phyloP scores from a whole-genome alignment of 306 rosid species.

The Gillenia trifoliata region DNA sequence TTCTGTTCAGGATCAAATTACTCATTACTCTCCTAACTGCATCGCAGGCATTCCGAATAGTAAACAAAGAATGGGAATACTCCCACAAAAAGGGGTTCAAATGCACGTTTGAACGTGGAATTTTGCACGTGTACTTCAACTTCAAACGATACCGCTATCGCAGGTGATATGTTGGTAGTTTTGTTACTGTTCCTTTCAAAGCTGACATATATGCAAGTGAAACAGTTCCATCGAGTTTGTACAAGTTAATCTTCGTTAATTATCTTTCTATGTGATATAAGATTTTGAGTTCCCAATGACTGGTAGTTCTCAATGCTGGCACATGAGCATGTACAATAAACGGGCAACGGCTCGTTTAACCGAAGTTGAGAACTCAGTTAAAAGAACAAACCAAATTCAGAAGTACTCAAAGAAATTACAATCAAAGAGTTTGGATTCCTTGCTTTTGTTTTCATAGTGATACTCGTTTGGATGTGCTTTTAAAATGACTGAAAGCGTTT shows the following conservation, averaged over 20 bases:
- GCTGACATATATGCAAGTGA: neutral
- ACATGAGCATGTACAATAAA: neutral
- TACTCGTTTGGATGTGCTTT: too few species aligned
- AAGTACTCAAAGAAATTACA: too few species aligned
- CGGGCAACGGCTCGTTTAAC: neutral
- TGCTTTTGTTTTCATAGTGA: neutral
- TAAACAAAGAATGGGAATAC: constrained; percentile 93
- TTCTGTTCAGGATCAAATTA: constrained; percentile 1
- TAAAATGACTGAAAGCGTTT: too few species aligned
- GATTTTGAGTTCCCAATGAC: neutral
- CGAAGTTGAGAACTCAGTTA: neutral
- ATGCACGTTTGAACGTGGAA: constrained; percentile 89
- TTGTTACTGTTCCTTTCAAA: neutral
- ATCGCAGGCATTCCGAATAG: constrained; percentile 78
- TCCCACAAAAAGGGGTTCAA: constrained; percentile 91
- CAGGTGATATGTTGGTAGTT: constrained; percentile 36
- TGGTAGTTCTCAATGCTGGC: neutral
- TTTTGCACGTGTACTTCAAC: constrained; percentile 83
- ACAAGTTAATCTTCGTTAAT: neutral
- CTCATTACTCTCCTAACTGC: neutral
- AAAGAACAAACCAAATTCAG: neutral
- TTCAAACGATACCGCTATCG: constrained; percentile 86
- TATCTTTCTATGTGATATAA: neutral
- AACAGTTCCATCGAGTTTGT: neutral
- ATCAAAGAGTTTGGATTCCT: neutral